phyloP scores from a whole-genome alignment of 2,329 filamentous ascomycete species.

The Leptoxyphium fumago region DNA sequence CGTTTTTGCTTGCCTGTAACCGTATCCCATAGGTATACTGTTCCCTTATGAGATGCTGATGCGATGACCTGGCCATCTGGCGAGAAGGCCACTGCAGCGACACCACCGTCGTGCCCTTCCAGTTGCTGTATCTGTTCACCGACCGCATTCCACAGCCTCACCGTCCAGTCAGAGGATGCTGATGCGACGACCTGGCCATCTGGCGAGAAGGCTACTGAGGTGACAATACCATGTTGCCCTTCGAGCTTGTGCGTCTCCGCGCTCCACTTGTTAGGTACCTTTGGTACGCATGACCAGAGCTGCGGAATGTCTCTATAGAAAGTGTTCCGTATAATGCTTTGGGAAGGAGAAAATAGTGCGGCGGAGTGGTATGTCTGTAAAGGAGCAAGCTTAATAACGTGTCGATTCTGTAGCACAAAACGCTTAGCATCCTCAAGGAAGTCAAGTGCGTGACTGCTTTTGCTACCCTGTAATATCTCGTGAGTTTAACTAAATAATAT shows the following conservation, averaged over 20 bases:
- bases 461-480: neutral
- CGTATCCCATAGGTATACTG: too few relatives aligned
- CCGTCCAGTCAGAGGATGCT: neutral
- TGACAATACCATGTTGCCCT: constrained; percentile 5
- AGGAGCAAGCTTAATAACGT: neutral
- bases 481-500: neutral
- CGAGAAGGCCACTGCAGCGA: constrained; percentile 9
- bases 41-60: too few relatives aligned
- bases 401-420: neutral
- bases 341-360: neutral
- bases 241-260: constrained; percentile 13
- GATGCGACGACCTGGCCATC: neutral
- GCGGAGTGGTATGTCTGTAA: neutral
- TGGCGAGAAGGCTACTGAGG: neutral
- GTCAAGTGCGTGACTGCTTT: neutral
- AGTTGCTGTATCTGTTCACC: constrained; percentile 11
- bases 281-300: neutral
- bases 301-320: neutral
- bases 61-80: too few relatives aligned
- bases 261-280: neutral
- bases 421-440: neutral
- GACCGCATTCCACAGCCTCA: neutral
- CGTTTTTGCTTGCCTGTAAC: neutral
- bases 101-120: constrained; percentile 8
- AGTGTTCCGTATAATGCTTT: neutral